Percentiles rank a stretch among this genome's conserved stretches.
phyloP scores from a whole-genome alignment of 2,329 filamentous ascomycete genomes.

The Tolypocladium sp. region DNA sequence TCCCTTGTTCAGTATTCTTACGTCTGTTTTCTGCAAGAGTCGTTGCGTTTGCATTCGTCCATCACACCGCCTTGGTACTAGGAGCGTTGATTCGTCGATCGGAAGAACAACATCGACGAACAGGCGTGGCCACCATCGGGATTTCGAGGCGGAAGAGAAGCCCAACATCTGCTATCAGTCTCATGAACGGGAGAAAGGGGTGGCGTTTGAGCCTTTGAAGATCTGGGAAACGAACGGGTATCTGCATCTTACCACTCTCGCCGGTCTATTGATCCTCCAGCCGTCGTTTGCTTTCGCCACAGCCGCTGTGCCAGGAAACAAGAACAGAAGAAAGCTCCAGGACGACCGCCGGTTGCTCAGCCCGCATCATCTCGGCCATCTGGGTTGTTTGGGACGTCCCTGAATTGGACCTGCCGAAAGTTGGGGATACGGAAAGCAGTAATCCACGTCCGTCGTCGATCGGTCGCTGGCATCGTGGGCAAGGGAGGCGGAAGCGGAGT shows the following conservation, averaged over 20 bases:
- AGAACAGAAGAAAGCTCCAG: not conserved
- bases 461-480: not conserved
- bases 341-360: not conserved
- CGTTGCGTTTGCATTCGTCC: not conserved
- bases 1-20: conserved; percentile 1
- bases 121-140: not conserved
- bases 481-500: not conserved
- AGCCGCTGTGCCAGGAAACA: no score
- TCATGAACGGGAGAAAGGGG: not conserved
- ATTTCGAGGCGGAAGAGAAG: not conserved
- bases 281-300: not conserved
- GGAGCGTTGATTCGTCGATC: not conserved
- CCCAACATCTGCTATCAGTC: not conserved
- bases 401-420: not conserved
- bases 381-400: no score
- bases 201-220: not conserved
- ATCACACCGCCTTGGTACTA: not conserved
- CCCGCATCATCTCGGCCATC: not conserved
- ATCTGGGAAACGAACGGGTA: not conserved
- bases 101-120: not conserved
- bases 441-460: not conserved
- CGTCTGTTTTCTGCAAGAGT: not conserved
- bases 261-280: not conserved
- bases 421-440: not conserved
- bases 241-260: not conserved